Percentiles rank a stretch among this genome's conserved stretches.
Conservation (phyloP, 2,329 filamentous ascomycete genomes). For the Talaromyces pinophilus region DNA sequence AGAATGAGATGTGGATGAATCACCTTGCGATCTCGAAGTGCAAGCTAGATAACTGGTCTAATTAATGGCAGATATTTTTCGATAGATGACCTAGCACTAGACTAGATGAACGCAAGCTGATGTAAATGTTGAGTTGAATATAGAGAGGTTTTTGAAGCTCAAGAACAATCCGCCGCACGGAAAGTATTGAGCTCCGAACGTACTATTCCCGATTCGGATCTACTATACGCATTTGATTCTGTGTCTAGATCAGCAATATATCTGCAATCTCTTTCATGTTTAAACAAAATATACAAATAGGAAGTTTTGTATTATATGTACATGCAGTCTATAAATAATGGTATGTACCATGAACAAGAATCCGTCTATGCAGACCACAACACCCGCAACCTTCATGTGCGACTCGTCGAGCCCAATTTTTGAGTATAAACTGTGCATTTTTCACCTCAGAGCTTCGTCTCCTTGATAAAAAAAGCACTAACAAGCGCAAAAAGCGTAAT, state of each 20-base stretch:
- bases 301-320: no score
- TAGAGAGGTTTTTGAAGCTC: neutral
- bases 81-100: neutral
- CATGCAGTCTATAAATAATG: neutral
- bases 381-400: neutral
- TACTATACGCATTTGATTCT: neutral
- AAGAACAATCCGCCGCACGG: slow-evolving; percentile 1
- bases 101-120: neutral
- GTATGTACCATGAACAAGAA: neutral
- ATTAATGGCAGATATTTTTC: neutral
- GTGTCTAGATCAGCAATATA: neutral
- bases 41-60: neutral
- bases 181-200: neutral
- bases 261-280: neutral
- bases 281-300: neutral
- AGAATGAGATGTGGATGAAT: neutral
- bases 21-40: neutral
- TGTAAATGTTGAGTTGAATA: neutral
- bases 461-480: slow-evolving; percentile 56
- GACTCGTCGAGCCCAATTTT: neutral
- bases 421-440: neutral
- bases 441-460: slow-evolving; percentile 47
- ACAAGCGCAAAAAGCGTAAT: slow-evolving; percentile 53
- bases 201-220: slow-evolving; percentile 4
- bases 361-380: neutral